Base-by-base conservation (phyloP, 148 eudicot species). In the Rhododendron henanense region DNA sequence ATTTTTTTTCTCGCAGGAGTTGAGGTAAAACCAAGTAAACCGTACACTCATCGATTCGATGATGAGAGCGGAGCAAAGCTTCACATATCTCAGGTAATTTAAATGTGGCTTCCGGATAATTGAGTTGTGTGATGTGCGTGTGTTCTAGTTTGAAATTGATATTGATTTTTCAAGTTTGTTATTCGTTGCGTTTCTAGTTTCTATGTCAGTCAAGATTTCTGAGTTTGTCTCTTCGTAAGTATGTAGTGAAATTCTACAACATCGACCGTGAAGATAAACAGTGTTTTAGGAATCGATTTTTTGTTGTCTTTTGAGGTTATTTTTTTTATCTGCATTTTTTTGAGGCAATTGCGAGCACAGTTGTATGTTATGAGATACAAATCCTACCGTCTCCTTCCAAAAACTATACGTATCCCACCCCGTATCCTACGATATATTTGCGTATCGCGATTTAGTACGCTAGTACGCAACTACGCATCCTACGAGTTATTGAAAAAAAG, bases 1-100 rank as follows among this genome's bases (percentile, higher is more conserved):
- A 2, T 77, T 84, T 47, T 87, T 47, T 77, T 85, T 81, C 47
- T 11, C 57, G 47, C 90, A 93, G 96, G 96, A 48, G 81, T 91
- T 83, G 93, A 93, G 87, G 89, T 93, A 14, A 93, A 90, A 63
- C 89, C 93, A 11, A 90, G 91, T 15, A 88, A 86, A 65, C 91
- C 96, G 3, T 90, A 90, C 45, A 85, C 85, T 76, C 91, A 93
- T 78, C 87, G 63, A 3, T 86, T 25, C 57, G 93, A 84, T 53
- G 87, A 86, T 8, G 87, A 92, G 82, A 85, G 7, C 15, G 98
- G 97, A 48, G 45, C 45, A 41, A 91, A 92, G 84, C 94, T 96
- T 25, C 90, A 90, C 73, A 23, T 96, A 31, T 90, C 98, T 82
- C 99, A 92, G 98, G 99, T 96, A 77, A 55, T 79, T 78, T 76